Base-by-base conservation (phyloP, 1,139 yeast species). In the Blastobotrys indianensis region DNA sequence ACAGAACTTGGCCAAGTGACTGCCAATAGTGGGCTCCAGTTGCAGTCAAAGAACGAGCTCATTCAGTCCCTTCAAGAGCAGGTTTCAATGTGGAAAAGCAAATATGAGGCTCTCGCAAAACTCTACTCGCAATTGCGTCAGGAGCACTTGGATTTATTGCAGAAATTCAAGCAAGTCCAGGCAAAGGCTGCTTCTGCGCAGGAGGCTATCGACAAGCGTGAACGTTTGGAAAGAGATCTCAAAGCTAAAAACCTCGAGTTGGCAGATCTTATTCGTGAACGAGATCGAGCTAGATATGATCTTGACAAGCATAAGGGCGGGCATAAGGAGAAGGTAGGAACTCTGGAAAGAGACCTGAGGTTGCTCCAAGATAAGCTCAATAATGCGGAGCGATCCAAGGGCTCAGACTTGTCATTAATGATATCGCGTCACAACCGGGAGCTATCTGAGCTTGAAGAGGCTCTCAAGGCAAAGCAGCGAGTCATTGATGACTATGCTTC, bases 101-200 rank as follows among this genome's bases (percentile, higher is more conserved):
- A 90, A 66, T 90, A 90, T 64, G 96, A 88, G 61, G 79, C 94
- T 0, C 73, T 90, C 55, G 97, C 97, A 4, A 86, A 87, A 60
- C 72, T 90, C 51, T 90, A 90, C 62, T 83, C 95, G 1, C 96
- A 88, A 65, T 73, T 90, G 55, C 83, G 97, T 59, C 94, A 86
- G 66, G 97, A 90, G 64, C 97, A 90, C 64, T 73, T 90, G 61
- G 85, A 82, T 52, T 69, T 88, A 52, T 74, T 90, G 57, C 75
- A 85, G 41, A 84, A 84, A 61, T 84, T 84, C 61, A 90, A 90
- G 63, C 83, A 84, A 56, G 76, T 84, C 47, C 95, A 88, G 65
- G 87, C 88, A 56, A 86, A 85, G 64, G 94, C 94, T 7, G 84
- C 90, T 28, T 84, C 94, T 51, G 96, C 97, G 7, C 95, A 87